Evolutionary conservation across 805 yeast species (phyloP), one percentile per base, ranked within the genome.

Genomic region (Zygotorulaspora sp.): DNA sequence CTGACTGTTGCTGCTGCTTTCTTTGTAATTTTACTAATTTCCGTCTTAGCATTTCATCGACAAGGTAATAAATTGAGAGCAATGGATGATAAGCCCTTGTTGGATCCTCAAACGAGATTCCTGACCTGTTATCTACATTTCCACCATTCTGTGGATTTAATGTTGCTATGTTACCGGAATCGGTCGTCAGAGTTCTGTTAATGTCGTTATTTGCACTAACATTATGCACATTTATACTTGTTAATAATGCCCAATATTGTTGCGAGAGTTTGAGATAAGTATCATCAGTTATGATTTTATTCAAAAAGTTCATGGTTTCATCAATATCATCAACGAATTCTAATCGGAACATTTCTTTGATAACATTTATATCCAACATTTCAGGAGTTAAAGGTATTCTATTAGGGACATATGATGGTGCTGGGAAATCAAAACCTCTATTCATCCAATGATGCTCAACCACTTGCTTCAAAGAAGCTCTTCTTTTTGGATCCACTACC

Each of bases 391-490:
- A 63, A 2, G 98, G 98, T 3, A 67, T 62, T 49, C 99, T 72
- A 33, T 71, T 72, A 0, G 97, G 96, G 26, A 92, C 63, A 56
- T 80, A 82, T 30, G 78, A 77, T 8, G 78, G 72, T 1, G 84
- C 80, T 0, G 80, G 74, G 23, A 74, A 74, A 38, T 87, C 96
- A 56, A 75, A 88, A 23, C 96, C 96, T 57, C 80, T 79, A 39
- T 72, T 72, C 90, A 92, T 86, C 98, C 98, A 92, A 1, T 96
- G 96, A 53, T 92, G 97, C 40, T 74, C 71, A 49, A 84, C 71
- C 6, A 92, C 84, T 57, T 88, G 96, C 36, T 71, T 70, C 40
- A 92, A 67, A 0, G 82, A 63, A 1, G 95, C 95, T 56, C 99
- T 78, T 44, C 78, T 78, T 5, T 66, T 58, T 5, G 96, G 95